Conservation (phyloP, 228 moss, liverwort and hornwort genomes). For the Sphagnum fallax region DNA sequence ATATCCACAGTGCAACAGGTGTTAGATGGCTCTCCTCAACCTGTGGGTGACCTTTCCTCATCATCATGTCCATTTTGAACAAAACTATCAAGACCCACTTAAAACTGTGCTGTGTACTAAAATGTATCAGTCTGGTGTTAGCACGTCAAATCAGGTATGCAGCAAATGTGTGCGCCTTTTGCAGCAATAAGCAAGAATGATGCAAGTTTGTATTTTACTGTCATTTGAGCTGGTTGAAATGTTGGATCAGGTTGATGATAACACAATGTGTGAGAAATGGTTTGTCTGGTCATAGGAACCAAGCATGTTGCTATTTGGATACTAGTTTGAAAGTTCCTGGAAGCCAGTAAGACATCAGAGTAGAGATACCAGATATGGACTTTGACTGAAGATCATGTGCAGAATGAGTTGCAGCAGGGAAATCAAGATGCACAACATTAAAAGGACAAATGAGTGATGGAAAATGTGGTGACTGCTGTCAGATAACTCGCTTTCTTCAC, state of each 20-base stretch:
- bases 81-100: background rate
- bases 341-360: too few relatives aligned
- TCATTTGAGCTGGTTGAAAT: background rate
- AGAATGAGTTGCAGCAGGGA: slow-evolving; percentile 57
- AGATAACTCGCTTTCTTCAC: slow-evolving; percentile 23
- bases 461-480: slow-evolving; percentile 55
- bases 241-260: background rate
- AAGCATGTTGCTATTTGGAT: too few relatives aligned
- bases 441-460: slow-evolving; percentile 52
- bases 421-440: slow-evolving; percentile 64
- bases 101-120: background rate
- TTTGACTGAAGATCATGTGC: slow-evolving; percentile 4
- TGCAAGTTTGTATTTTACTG: background rate
- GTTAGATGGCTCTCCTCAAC: slow-evolving; percentile 61
- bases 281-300: too few relatives aligned
- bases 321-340: too few relatives aligned
- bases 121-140: background rate
- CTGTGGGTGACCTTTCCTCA: slow-evolving; percentile 15
- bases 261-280: too few relatives aligned
- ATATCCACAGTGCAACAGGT: slow-evolving; percentile 71
- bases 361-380: background rate
- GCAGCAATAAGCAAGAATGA: background rate
- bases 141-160: background rate
- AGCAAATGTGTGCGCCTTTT: background rate
- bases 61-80: background rate